Conservation (phyloP, 225 moss, liverwort and hornwort genomes). For the Polytrichum formosum region DNA sequence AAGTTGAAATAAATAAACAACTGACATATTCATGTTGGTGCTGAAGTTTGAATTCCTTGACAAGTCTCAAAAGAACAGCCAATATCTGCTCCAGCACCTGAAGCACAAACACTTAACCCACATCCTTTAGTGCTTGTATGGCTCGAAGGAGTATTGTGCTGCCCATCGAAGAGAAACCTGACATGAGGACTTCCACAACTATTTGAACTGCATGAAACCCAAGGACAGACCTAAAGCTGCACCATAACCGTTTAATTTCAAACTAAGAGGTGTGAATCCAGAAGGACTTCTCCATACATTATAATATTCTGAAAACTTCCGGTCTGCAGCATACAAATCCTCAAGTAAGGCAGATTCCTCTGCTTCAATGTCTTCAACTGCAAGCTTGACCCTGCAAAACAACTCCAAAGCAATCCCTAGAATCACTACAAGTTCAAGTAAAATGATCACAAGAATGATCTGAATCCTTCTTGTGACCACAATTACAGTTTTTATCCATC, state of each 20-base stretch:
- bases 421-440: not conserved
- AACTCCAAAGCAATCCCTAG: not conserved
- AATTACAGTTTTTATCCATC: too few species aligned
- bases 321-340: conserved; percentile 82
- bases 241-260: not conserved
- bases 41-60: conserved; percentile 87
- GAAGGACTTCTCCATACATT: conserved; percentile 44
- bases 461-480: too few species aligned
- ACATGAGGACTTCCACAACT: too few species aligned
- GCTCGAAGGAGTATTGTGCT: too few species aligned
- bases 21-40: conserved; percentile 91
- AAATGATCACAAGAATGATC: too few species aligned
- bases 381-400: conserved; percentile 66
- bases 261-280: not conserved
- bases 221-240: too few species aligned
- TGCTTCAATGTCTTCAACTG: conserved; percentile 77
- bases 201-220: too few species aligned
- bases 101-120: not conserved
- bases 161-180: too few species aligned
- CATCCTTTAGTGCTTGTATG: too few species aligned
- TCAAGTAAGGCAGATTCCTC: conserved; percentile 84
- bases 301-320: conserved; percentile 81
- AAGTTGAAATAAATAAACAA: not conserved
- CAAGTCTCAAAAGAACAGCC: conserved; percentile 68
- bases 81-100: conserved; percentile 98